Conservation (phyloP, 139 green algal species). For the Auxenochlorella pyrenoidosa region DNA sequence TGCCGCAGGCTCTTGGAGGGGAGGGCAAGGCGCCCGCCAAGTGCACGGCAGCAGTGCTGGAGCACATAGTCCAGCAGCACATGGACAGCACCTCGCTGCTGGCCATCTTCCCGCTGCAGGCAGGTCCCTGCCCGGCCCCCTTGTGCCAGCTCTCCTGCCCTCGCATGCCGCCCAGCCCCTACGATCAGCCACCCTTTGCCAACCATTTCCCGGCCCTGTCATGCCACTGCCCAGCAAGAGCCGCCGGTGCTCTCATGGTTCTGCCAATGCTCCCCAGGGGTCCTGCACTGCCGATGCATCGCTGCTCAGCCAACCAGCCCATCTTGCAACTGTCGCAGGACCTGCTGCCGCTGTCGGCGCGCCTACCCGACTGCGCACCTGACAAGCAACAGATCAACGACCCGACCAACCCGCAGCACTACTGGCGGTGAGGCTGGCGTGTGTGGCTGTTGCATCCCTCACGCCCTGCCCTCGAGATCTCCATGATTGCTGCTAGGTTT, state of each 20-base stretch:
- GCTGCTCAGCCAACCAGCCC: too few species aligned
- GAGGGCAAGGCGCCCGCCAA: conserved; percentile 41
- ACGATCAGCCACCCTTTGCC: too few species aligned
- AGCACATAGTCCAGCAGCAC: conserved; percentile 89
- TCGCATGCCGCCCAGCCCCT: too few species aligned
- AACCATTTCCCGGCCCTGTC: too few species aligned
- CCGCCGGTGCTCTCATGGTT: too few species aligned
- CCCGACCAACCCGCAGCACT: conserved; percentile 92
- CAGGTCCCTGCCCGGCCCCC: conserved; percentile 68
- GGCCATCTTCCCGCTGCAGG: conserved; percentile 92
- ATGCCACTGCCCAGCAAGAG: too few species aligned
- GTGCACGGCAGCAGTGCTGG: conserved; percentile 85
- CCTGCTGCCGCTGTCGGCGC: conserved; percentile 25
- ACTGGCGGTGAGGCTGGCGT: conserved; percentile 76
- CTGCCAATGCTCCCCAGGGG: too few species aligned
- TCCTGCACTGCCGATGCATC: too few species aligned
- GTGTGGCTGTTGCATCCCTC: too few species aligned
- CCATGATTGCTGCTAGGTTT: too few species aligned
- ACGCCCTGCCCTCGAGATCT: too few species aligned
- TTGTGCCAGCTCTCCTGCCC: background rate
- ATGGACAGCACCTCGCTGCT: conserved; percentile 77
- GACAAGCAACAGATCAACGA: conserved; percentile 87
- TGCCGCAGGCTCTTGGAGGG: conserved; percentile 42
- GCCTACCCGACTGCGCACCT: background rate
- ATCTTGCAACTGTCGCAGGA: background rate